Conservation (phyloP, 148 eudicot species). For the Rhododendron ovatum region DNA sequence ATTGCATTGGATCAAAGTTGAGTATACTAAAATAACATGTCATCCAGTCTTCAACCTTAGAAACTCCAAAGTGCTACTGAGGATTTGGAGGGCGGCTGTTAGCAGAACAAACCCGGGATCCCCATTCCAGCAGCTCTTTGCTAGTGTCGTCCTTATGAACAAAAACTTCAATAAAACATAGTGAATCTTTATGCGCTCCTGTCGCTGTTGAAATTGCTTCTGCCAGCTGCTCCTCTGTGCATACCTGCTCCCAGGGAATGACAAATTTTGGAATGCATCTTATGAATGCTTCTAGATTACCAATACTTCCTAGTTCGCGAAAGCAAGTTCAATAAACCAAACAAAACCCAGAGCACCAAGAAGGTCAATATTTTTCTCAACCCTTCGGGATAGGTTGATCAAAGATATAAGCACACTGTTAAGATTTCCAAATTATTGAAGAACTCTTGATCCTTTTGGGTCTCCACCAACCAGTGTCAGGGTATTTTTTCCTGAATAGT, state of each 20-base stretch:
- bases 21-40: neutral
- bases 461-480: neutral
- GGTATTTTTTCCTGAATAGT: neutral
- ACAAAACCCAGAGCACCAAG: neutral
- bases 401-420: neutral
- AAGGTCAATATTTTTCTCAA: neutral
- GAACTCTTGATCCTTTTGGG: neutral
- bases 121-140: constrained; percentile 81
- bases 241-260: constrained; percentile 32
- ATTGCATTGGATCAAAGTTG: neutral
- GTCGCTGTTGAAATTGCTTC: constrained; percentile 61
- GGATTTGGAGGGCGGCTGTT: constrained; percentile 78
- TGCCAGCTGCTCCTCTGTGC: constrained; percentile 54
- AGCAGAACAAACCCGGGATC: constrained; percentile 75
- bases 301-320: neutral
- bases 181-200: constrained; percentile 42
- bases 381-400: neutral
- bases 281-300: neutral
- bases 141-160: constrained; percentile 82
- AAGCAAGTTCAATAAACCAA: neutral
- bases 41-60: neutral
- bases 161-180: constrained; percentile 73
- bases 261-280: neutral
- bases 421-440: neutral
- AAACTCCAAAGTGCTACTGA: constrained; percentile 27